Evolutionary conservation across 345 rosid genomes (phyloP).

Genomic region (Noccaea caerulescens): DNA sequence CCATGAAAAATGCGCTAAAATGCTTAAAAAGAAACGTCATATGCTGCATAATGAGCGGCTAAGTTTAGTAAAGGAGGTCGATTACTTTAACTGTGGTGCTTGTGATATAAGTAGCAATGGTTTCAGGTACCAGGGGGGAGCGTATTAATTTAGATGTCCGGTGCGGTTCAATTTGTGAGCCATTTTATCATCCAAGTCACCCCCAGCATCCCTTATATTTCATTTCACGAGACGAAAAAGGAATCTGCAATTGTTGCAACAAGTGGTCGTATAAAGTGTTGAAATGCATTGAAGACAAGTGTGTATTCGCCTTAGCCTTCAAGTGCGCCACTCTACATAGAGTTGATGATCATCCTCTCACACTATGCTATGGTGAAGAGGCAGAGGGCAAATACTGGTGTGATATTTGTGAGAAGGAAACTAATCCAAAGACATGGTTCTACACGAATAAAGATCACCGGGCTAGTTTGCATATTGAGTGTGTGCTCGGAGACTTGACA

Average conservation of each 20-base stretch:
- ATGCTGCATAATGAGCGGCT: background rate
- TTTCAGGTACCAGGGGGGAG: background rate
- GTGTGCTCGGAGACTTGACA: background rate
- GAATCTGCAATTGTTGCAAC: background rate
- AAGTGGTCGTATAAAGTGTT: fast-evolving
- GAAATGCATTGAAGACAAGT: background rate
- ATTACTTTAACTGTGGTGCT: background rate
- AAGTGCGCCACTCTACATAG: background rate
- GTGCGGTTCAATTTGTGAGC: conserved; percentile 13
- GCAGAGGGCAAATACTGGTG: background rate
- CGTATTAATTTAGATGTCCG: background rate
- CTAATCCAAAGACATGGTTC: background rate
- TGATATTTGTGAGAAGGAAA: background rate
- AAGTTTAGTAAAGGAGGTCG: no score
- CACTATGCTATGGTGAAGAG: background rate
- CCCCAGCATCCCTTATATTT: background rate
- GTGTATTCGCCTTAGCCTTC: background rate
- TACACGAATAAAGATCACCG: background rate
- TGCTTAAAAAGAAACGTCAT: background rate
- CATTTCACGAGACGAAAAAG: no score
- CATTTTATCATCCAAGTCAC: conserved; percentile 1
- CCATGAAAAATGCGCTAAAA: background rate
- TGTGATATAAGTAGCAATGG: background rate
- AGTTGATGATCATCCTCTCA: background rate
- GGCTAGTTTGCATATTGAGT: background rate